Evolutionary conservation across 306 rosid genomes (phyloP), one percentile per base, ranked within the genome.

Genomic region (Vigna nakashimae): DNA sequence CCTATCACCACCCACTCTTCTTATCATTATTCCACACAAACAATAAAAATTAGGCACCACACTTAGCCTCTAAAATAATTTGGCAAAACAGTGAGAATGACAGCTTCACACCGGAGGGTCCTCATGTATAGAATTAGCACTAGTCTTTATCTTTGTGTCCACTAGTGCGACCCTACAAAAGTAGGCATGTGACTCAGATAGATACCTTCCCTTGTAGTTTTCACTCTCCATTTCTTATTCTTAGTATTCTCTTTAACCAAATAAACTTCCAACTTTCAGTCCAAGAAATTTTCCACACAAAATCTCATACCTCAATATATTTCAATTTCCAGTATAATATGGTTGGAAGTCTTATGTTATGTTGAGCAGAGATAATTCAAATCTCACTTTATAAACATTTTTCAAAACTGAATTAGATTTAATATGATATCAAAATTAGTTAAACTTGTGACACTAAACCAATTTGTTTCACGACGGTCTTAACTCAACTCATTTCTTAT

Each of bases 31-130:
- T 69, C 60, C 30, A 49, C 40, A 42, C 4, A 42, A 9, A 22
- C 11, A 34, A 69, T 48, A 57, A 59, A 57, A 59, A 59, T 59
- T 69, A 55, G 76, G 55, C 71, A 56, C 10, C 34, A 65, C 67
- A 9, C 65, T 65, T 51, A 66, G 15, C 46, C 56, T 8, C 30
- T 9, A 11, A 55, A 56, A 30, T 50, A 60, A 78, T 50, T 72
- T 64, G 83, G 74, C 83, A 64, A 17, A 64, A 72, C 10, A 55
- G 74, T 73, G 75, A 73, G 2, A 15, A n/a, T 45, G 84, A 80
- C 75, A 65, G 58, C 26, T 63, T 62, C 52, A 72, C 36, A 28
- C 22, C 45, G 46, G 52, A 28, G 16, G 18, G 13, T 67, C 10
- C 4, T 26, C 16, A 26, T 16, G 2, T 43, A 67, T 3, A 55